Evolutionary conservation across 192 early-diverging fungal species (phyloP), one percentile per base, ranked within the genome.

Genomic region (Linnemannia elongata): DNA sequence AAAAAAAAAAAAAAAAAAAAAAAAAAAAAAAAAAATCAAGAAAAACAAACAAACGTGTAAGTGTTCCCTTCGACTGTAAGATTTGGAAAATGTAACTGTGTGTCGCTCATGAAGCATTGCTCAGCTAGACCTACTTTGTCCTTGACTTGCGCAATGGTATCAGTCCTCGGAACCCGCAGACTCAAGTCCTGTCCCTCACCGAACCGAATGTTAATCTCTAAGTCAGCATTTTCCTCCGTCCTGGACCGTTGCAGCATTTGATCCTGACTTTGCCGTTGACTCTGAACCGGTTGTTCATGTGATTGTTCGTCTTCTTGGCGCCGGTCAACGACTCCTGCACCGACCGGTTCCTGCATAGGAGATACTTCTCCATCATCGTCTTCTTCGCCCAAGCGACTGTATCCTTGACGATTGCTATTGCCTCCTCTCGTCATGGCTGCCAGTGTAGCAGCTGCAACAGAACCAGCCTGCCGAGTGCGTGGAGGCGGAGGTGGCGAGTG

Each of bases 141-240:
- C 68, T 93, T 93, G 36, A 93, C 55, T 20, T 74, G 63, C 33
- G 71, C 72, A 68, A 93, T 85, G 10, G 90, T 83, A 41, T 90
- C 88, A 24, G 76, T 86, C 45, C 84, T 72, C 22, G 79, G 78
- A 22, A 86, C 79, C 0, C 84, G 84, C 2, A 86, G 49, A 22
- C 71, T 78, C 35, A 86, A 33, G 30, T 86, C 84, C 57, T 77
- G 75, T 13, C 79, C 79, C 44, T 86, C 84, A 18, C 84, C 84
- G n/a, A 86, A 86, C 15, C 84, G 74, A 6, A 86, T 55, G 45
- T 86, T 75, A 20, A 86, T 86, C 57, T 86, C 84, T 4, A 86
- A 36, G 49, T 86, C 78, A 42, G 45, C 60, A 20, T 80, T 55
- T 18, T 73, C 78, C 9, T 57, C 42, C 30, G 39, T 66, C 30